phyloP scores from a whole-genome alignment of 164 flowering plant species.

The Brasenia schreberi region DNA sequence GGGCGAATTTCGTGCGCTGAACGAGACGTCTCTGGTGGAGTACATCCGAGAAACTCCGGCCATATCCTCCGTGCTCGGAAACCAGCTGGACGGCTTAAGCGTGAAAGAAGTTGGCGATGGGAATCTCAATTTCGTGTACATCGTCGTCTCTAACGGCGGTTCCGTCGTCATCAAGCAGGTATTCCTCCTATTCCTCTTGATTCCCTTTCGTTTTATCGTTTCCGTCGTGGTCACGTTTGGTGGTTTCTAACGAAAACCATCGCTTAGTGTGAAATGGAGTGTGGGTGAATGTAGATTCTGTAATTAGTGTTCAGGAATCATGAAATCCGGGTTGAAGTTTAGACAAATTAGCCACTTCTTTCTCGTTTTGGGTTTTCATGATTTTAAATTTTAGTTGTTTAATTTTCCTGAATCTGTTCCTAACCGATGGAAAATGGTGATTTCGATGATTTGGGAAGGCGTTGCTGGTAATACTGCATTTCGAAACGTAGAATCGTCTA shows the following conservation, averaged over 20 bases:
- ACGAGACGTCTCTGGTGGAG: constrained; percentile 56
- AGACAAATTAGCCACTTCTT: not conserved
- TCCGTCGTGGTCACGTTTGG: constrained; percentile 1
- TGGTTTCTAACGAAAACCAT: not conserved
- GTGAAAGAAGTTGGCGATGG: constrained; percentile 94
- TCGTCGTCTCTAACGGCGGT: constrained; percentile 35
- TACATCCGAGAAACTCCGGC: constrained; percentile 64
- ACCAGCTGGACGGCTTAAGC: constrained; percentile 31
- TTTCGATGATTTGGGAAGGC: too few species aligned
- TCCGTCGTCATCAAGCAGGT: constrained; percentile 54
- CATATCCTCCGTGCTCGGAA: constrained; percentile 43
- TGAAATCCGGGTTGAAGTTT: not conserved
- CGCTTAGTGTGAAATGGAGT: not conserved
- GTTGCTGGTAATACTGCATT: too few species aligned
- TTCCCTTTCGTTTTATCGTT: not conserved
- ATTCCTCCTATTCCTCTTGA: not conserved
- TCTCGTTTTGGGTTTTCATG: not conserved
- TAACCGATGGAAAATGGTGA: too few species aligned
- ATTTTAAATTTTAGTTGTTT: not conserved
- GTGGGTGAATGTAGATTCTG: not conserved
- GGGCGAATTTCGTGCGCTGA: constrained; percentile 36
- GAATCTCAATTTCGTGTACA: constrained; percentile 59
- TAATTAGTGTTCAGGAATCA: not conserved
- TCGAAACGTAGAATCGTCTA: too few species aligned
- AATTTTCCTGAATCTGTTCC: not conserved